Evolutionary conservation across 2,329 filamentous ascomycete genomes (phyloP).

Genomic region (Cadophora sp.): DNA sequence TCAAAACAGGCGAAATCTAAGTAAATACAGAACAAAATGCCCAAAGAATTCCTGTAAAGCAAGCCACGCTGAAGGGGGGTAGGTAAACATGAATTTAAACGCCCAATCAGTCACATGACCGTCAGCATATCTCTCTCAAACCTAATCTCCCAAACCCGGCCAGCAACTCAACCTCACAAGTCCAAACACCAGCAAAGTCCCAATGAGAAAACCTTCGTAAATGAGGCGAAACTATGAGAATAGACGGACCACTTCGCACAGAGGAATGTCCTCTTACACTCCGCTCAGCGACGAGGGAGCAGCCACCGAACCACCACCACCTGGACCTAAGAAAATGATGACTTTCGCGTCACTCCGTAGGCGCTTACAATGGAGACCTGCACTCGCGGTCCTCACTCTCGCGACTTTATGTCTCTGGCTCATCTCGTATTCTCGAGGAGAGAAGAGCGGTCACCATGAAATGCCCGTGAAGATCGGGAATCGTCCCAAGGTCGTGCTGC

Average conservation of each 20-base stretch:
- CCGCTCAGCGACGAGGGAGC: conserved; percentile 2
- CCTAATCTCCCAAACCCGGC: not conserved
- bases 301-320: not conserved
- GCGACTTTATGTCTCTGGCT: conserved; percentile 8
- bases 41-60: too few species aligned
- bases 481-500: conserved; percentile 32
- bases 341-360: conserved; percentile 4
- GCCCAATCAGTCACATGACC: conserved; percentile 2
- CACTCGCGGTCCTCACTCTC: not conserved
- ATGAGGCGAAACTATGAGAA: conserved; percentile 18
- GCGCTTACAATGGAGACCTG: conserved; percentile 7
- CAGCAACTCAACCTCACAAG: not conserved
- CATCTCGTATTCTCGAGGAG: not conserved
- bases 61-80: too few species aligned
- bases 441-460: not conserved
- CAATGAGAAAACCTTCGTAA: not conserved
- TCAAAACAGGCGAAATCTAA: not conserved
- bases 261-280: conserved; percentile 16
- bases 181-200: not conserved
- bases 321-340: conserved; percentile 9
- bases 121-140: not conserved
- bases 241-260: conserved; percentile 1
- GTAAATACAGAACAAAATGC: not conserved
- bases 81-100: not conserved
- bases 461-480: conserved; percentile 1